Conservation (phyloP, 176 grass and related monocot species). For the Carex parvula region DNA sequence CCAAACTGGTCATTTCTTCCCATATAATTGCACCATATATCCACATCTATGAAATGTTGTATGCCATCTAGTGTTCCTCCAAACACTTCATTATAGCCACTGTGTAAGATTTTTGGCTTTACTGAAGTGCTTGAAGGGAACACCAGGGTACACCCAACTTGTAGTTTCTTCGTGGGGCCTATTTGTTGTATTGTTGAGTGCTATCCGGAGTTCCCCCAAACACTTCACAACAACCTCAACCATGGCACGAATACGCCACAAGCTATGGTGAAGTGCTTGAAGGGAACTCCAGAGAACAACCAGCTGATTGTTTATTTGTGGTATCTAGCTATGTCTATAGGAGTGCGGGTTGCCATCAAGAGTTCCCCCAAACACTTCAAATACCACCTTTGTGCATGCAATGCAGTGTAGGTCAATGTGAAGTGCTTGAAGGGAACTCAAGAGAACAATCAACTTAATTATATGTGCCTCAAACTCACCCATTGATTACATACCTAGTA, state of each 20-base stretch:
- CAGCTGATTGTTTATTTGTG: neutral
- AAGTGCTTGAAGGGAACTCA: conserved; percentile 37
- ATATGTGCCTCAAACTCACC: neutral
- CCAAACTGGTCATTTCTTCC: neutral
- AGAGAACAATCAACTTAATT: conserved; percentile 13
- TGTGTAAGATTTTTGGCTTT: neutral
- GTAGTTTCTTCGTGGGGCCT: neutral
- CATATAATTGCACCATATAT: neutral
- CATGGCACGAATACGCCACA: neutral
- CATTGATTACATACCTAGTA: neutral
- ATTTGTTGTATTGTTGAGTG: neutral
- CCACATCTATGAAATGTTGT: neutral
- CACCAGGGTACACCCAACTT: neutral
- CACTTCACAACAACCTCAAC: conserved; percentile 26
- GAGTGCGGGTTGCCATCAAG: conserved; percentile 17
- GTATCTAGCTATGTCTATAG: neutral
- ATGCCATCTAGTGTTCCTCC: conserved; percentile 5
- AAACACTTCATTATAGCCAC: conserved; percentile 15
- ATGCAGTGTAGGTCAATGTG: neutral
- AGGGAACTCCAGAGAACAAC: conserved; percentile 17
- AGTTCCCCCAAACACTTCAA: conserved; percentile 55
- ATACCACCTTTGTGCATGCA: neutral
- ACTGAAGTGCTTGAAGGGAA: conserved; percentile 35
- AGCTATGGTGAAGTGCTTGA: neutral
- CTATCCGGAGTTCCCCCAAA: conserved; percentile 37